These are phyloP conservation scores for Aspergillus steynii DNA, from an alignment of 495 filamentous ascomycete species.

Conservation along the genomic window DNA sequence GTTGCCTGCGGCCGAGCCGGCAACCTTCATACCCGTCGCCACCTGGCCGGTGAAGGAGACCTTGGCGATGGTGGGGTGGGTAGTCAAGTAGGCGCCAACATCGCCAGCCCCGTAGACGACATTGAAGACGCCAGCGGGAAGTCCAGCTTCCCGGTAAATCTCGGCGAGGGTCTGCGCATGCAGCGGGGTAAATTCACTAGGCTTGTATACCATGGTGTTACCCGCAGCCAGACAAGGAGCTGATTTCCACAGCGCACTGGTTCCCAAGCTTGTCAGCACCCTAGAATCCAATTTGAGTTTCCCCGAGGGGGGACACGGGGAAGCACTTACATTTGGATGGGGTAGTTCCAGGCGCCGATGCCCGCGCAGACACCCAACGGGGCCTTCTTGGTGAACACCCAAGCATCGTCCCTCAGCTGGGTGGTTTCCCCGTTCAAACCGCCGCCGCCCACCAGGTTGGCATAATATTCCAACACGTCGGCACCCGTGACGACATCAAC, in stretches of 20 bases:
- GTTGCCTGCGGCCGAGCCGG: constrained; percentile 63
- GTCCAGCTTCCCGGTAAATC: constrained; percentile 69
- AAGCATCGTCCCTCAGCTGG: constrained; percentile 66
- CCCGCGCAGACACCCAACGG: constrained; percentile 75
- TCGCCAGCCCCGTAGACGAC: constrained; percentile 73
- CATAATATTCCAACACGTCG: constrained; percentile 77
- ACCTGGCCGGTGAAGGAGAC: constrained; percentile 86
- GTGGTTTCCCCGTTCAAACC: constrained; percentile 69
- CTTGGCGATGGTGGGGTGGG: constrained; percentile 70
- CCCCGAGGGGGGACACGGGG: not conserved
- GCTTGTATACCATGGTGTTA: constrained; percentile 87
- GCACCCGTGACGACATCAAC: constrained; percentile 75
- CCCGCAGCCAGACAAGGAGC: constrained; percentile 80
- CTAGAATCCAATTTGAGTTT: not conserved
- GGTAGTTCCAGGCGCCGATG: constrained; percentile 85
- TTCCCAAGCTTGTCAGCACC: not conserved
- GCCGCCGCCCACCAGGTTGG: constrained; percentile 67
- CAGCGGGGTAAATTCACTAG: constrained; percentile 76
- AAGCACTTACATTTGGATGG: constrained; percentile 67
- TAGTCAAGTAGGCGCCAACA: constrained; percentile 67
- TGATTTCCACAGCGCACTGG: constrained; percentile 77
- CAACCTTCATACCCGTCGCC: constrained; percentile 72
- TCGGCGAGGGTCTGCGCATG: constrained; percentile 68
- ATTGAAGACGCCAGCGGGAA: constrained; percentile 80
- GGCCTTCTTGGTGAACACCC: constrained; percentile 74